Evolutionary conservation across 2,329 filamentous ascomycete species (phyloP), one percentile per base, ranked within the genome.

Genomic region (Talaromyces sp.): DNA sequence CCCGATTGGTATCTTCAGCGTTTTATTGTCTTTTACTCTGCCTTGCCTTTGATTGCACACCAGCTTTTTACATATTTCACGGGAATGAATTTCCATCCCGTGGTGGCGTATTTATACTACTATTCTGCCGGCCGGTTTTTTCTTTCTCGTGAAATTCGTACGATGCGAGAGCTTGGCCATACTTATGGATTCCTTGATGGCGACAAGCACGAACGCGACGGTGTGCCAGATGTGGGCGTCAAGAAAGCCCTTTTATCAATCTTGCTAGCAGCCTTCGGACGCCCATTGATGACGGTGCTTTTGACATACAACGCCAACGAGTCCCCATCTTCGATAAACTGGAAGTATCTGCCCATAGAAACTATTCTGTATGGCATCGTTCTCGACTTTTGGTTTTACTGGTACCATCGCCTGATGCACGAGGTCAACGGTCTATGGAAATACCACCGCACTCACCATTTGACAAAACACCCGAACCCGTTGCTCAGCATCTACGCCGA

Each of bases 301-400:
- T 57, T 74, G 17, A 63, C 65, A 7, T 70, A 70, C 60, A 58
- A 60, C 25, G 25, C 51, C 2, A 55, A 55, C n/a, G 63, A 61
- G 51, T 57, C 66, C 0, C 71, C 70, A 2, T 32, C 55, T 5
- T 64, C 66, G 27, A 58, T 69, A 30, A 68, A 65, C 39, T 75
- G 72, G 69, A 62, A 60, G 9, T 73, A 72, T 70, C 67, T 76
- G 0, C 64, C 71, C 0, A 22, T 78, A 13, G 72, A 77, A 47
- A 66, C 76, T 5, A 71, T 71, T 10, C 55, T 77, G 6, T 79
- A 79, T 62, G 70, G 68, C 15, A 66, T 78, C 57, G 65, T 78
- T 10, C 68, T 79, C 5, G 77, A 78, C 63, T 76, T 77, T 52
- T 79, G 74, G 74, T 79, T 78, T 65, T 79, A 79, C 65, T 71